A percentile compares a stretch with the other conserved stretches of the same genome.
Evolutionary conservation across 257 asterid species (phyloP).

Genomic region (Lavandula angustifolia): DNA sequence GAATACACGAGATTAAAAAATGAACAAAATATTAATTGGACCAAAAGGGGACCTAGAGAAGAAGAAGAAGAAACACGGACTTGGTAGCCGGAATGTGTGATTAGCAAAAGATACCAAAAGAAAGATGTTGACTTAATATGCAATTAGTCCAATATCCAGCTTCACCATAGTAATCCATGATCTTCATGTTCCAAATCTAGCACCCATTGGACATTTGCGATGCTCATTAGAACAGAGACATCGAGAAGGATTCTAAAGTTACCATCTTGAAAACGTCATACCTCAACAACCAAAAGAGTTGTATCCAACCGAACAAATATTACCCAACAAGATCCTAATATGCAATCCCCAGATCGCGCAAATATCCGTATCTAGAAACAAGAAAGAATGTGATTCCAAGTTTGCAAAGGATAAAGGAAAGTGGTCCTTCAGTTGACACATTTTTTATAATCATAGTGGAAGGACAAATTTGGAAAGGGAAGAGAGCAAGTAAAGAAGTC

Average conservation of each 20-base stretch:
- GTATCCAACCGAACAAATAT: conserved; percentile 70
- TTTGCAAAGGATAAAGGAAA: conserved; percentile 34
- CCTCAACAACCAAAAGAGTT: conserved; percentile 77
- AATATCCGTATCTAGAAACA: conserved; percentile 78
- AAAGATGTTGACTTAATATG: conserved; percentile 58
- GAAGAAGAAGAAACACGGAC: too few relatives aligned
- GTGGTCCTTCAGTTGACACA: conserved; percentile 29
- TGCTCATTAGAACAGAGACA: conserved; percentile 81
- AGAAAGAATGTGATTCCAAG: conserved; percentile 49
- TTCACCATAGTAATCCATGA: conserved; percentile 74
- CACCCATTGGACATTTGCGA: conserved; percentile 80
- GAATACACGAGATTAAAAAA: conserved; percentile 34
- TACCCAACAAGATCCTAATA: conserved; percentile 74
- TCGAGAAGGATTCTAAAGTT: conserved; percentile 69
- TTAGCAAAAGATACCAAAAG: conserved; percentile 5
- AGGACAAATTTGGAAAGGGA: conserved; percentile 15
- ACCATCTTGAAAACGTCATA: conserved; percentile 69
- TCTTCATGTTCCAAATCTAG: conserved; percentile 86
- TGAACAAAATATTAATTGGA: conserved; percentile 23
- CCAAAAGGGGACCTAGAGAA: conserved; percentile 35
- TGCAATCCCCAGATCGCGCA: conserved; percentile 84
- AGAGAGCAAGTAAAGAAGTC: background rate
- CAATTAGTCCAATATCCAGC: conserved; percentile 80
- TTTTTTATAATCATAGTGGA: conserved; percentile 30
- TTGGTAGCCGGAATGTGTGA: too few relatives aligned